Evolutionary conservation across 345 rosid genomes (phyloP), one percentile per base, ranked within the genome.

Genomic region (Eucalyptus cloeziana): DNA sequence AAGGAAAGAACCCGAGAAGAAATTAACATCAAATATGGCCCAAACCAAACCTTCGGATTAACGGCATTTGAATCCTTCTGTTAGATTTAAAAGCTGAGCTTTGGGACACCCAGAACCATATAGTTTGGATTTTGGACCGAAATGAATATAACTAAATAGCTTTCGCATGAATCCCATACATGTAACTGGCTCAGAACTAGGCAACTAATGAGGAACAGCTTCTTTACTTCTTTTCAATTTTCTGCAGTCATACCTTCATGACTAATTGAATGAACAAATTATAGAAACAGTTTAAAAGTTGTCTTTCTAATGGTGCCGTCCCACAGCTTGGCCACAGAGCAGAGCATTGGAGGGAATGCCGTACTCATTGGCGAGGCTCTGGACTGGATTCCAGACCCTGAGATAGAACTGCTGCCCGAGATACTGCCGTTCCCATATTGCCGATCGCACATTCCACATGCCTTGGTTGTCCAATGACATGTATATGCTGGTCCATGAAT

Each of bases 391-490:
- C 89, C 91, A 91, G 21, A 91, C 94, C 9, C 94, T 86, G 87
- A 93, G 81, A 79, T 93, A 93, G 87, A 93, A 91, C 33, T 93
- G 94, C 79, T 93, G 92, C 45, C 94, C 94, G 1, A 93, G 92
- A 86, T 93, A 93, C 69, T 93, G 94, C 80, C 91, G 88, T 37
- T 91, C 94, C 91, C 94, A 93, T 45, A 90, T 89, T 31, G 92
- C 94, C 37, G 88, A 89, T 49, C 94, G 85, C 89, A 93, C n/a
- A 50, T 93, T 93, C 94, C 94, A 93, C 94, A 93, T 93, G 50
- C 94, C 94, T 58, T 91, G 93, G 87, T 93, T 93, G 88, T 93
- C 94, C 56, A 93, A 87, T n/a, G 94, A 89, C 60, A 91, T 51
- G 45, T 88, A 90, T 45, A 93, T 91, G 13, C 92, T 91, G 11